Evolutionary conservation across 805 yeast species (phyloP), one percentile per base, ranked within the genome.

Genomic region (Pichia nanzhaoensis): DNA sequence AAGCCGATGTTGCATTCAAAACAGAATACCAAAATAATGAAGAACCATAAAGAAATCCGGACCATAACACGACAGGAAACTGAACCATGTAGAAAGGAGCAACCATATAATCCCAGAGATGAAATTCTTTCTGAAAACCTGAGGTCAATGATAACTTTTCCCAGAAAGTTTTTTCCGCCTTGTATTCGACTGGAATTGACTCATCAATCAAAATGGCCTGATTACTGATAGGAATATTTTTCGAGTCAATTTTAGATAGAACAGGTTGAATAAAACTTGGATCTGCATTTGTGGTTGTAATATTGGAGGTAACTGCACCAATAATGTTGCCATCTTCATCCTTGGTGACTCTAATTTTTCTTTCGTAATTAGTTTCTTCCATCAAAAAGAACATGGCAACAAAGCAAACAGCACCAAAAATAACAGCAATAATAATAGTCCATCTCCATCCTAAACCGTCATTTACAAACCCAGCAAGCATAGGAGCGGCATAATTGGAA

Each of bases 11-110:
- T 16, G 69, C 78, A 47, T 74, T 74, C 47, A 73, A 60, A 40
- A 75, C 64, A 38, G 71, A 65, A 55, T 71, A 73, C 73, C 75
- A 74, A 44, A 69, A 67, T 20, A 74, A 60, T 3, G 75, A 66
- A 5, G 70, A 57, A 9, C 81, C 81, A 49, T 74, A 74, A 17
- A 70, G 59, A 51, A 76, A 66, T 1, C 83, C 83, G n/a, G 76
- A 70, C 70, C 77, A 81, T n/a, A 78, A 55, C 3, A 80, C 77
- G 14, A 74, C 67, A 3, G 85, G 83, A 46, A 73, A 67, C 38
- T 66, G 66, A 4, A 66, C 59, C 69, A 71, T 67, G 36, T 58
- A 56, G 48, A 67, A 63, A 3, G 74, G 73, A 27, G 68, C 73
- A 42, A 56, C 50, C 48, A 66, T 51, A 35, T 55, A 53, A 33